phyloP scores from a whole-genome alignment of 75 land plant species.

The Pseudotsuga menziesii region DNA sequence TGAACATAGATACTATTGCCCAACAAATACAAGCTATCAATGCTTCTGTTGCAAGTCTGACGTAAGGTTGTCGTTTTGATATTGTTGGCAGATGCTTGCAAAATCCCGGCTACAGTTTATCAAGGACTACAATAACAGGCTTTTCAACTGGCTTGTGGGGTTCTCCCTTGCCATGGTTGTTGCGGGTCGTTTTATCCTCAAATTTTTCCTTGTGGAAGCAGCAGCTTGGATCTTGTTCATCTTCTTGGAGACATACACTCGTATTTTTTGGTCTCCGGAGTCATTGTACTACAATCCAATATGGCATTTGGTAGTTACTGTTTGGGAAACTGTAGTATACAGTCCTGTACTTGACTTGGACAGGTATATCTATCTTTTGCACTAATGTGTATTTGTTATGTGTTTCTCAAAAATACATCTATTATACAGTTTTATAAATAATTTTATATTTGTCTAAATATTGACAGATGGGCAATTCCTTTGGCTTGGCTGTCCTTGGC shows the following conservation, averaged over 20 bases:
- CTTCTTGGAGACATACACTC: slow-evolving; percentile 88
- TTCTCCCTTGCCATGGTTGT: slow-evolving; percentile 85
- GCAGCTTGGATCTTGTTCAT: slow-evolving; percentile 76
- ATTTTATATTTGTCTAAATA: neutral
- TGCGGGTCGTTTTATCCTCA: slow-evolving; percentile 68
- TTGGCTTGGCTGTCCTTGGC: slow-evolving; percentile 22
- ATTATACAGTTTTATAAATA: neutral
- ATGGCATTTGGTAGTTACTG: slow-evolving; percentile 72
- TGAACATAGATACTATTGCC: neutral
- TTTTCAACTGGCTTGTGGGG: slow-evolving; percentile 85
- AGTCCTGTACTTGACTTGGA: slow-evolving; percentile 80
- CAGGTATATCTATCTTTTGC: slow-evolving; percentile 41
- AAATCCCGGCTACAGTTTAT: slow-evolving; percentile 60
- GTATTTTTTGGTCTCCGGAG: slow-evolving; percentile 87
- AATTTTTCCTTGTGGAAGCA: slow-evolving; percentile 63
- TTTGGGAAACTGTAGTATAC: slow-evolving; percentile 84
- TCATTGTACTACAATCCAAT: slow-evolving; percentile 78
- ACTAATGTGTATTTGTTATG: neutral
- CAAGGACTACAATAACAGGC: slow-evolving; percentile 76
- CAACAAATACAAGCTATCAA: neutral
- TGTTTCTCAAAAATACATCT: neutral
- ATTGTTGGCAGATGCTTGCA: slow-evolving; percentile 60
- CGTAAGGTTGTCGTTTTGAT: slow-evolving; percentile 3
- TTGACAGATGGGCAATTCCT: slow-evolving; percentile 63
- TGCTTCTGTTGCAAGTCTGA: neutral